Evolutionary conservation across 2,329 filamentous ascomycete species (phyloP).

Genomic region (Diaporthe sp.): DNA sequence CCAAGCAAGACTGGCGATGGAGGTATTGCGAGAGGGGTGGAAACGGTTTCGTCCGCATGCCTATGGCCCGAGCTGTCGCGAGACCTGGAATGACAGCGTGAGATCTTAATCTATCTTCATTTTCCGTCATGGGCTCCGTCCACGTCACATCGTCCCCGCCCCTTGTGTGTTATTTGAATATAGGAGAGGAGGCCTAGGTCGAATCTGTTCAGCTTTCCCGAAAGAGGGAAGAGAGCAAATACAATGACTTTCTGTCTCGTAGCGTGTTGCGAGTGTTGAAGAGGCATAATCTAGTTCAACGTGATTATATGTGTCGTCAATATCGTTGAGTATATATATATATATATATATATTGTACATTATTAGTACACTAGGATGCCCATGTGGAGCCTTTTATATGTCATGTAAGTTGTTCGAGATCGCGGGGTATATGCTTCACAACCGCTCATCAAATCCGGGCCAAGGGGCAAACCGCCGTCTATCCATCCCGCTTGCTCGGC

Average conservation of each 20-base stretch:
- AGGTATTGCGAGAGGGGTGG: background rate
- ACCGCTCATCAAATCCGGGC: background rate
- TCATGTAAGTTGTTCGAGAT: too few relatives aligned
- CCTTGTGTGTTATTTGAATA: background rate
- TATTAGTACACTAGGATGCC: background rate
- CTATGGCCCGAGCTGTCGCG: background rate
- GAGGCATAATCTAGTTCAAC: background rate
- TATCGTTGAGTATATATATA: background rate
- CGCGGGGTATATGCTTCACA: background rate
- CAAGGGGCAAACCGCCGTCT: background rate
- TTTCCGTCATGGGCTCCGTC: background rate
- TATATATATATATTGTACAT: background rate
- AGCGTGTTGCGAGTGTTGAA: too few relatives aligned
- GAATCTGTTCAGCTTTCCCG: too few relatives aligned
- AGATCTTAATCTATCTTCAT: background rate
- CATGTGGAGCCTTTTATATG: background rate
- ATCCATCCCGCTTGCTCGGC: background rate
- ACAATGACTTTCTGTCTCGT: background rate
- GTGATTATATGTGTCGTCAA: background rate
- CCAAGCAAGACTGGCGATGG: background rate
- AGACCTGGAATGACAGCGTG: background rate
- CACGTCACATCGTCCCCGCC: background rate
- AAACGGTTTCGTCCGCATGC: background rate
- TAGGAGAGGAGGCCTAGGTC: background rate
- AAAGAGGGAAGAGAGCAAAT: background rate